A percentile compares a stretch with the other conserved stretches of the same genome.
Conservation (phyloP, 169 alveolate species). For the Miamiensis avidus region DNA sequence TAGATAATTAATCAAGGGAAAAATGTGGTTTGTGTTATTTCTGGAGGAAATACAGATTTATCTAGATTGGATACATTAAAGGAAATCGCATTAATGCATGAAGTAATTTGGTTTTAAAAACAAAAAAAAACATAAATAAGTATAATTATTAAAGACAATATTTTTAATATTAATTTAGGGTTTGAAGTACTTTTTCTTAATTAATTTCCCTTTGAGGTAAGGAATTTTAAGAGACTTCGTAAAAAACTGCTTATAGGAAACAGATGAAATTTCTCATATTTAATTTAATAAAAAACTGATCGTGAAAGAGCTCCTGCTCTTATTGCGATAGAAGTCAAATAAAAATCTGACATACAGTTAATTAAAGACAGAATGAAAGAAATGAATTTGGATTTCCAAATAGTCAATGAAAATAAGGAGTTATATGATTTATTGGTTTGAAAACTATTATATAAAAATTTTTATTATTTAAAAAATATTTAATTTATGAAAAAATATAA, state of each 20-base stretch:
- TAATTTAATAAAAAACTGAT: constrained; percentile 36
- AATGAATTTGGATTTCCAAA: constrained; percentile 29
- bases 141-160: too few species aligned
- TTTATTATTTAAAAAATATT: too few species aligned
- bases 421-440: constrained; percentile 41
- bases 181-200: constrained; percentile 39
- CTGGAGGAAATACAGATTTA: constrained; percentile 49
- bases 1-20: constrained; percentile 27
- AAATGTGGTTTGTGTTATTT: constrained; percentile 31
- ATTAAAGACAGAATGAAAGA: constrained; percentile 34
- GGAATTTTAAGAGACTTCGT: constrained; percentile 38
- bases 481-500: too few species aligned
- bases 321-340: constrained; percentile 33
- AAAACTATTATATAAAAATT: too few species aligned
- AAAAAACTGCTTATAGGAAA: constrained; percentile 34
- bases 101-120: constrained; percentile 10
- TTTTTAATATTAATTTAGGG: not conserved
- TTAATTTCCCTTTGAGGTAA: constrained; percentile 31
- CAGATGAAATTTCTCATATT: constrained; percentile 39
- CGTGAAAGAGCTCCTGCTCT: constrained; percentile 43
- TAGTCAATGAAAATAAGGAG: constrained; percentile 32
- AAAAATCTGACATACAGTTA: constrained; percentile 20
- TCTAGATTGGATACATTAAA: constrained; percentile 48
- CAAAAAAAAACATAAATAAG: too few species aligned
- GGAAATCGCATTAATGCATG: constrained; percentile 34